Evolutionary conservation across 805 yeast species (phyloP), one percentile per base, ranked within the genome.

Genomic region (Maudiozyma barnettii): DNA sequence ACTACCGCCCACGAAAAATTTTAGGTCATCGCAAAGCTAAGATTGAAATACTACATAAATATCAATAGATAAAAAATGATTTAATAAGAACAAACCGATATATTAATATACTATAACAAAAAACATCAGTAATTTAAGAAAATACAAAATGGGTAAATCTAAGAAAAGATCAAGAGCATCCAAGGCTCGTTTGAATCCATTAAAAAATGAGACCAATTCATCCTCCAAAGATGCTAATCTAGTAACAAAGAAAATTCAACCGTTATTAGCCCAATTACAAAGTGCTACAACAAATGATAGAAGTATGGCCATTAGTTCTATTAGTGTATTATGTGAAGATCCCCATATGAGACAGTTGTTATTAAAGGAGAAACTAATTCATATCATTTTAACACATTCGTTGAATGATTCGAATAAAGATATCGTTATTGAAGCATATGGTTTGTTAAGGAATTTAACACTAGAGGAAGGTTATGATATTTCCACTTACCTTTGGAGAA

Each of bases 391-490:
- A 65, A 80, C 81, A 20, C 79, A 81, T 49, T 71, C 81, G 29
- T 64, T 90, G 20, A 77, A 76, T 41, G 95, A 87, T 60, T 60
- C 73, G 19, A 74, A 82, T 53, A 81, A 80, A 47, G 96, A 88
- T 54, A 78, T 87, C 41, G 82, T 85, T 18, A 84, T 84, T 19
- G 95, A 84, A 56, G 73, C 91, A 1, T 82, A 79, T 55, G 97
- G 96, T 1, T 69, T 91, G 21, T 67, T 93, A 52, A 76, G 96
- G 61, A 88, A 84, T 59, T 60, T 91, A 47, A 82, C 84, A 2
- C 72, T 87, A 45, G 95, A 87, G 59, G 95, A 89, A 65, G 97
- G 96, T 19, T 82, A 86, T 55, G 95, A 87, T 52, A 75, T 87
- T 35, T 79, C 88, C 23, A 76, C 78, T 19, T 78, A 77, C 61